Evolutionary conservation across 768 basidiomycete genomes (phyloP), one percentile per base, ranked within the genome.

Genomic region (Solioccasus polychromus): DNA sequence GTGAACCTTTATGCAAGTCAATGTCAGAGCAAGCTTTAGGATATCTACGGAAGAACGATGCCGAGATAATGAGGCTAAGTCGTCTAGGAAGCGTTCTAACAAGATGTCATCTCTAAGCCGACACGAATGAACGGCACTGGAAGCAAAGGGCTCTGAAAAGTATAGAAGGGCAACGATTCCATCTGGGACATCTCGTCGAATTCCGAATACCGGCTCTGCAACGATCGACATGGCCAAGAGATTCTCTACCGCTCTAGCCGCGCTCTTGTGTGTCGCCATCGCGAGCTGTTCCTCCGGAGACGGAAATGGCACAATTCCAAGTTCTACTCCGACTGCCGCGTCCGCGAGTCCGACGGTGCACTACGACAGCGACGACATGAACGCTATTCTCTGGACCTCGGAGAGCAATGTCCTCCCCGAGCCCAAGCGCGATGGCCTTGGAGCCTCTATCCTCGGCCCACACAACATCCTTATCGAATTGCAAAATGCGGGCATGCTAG

Each of bases 401-500:
- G 49, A 39, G 8, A 42, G 42, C 22, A 26, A 60, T n/a, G 58
- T 49, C 24, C 24, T 47, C 8, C 71, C 72, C 1, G 50, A 73
- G 49, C 70, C 77, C 6, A 60, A 71, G 26, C 73, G 79, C 26
- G 72, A 68, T 15, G 24, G 54, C 0, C 62, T 74, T 3, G 80
- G 80, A 3, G 71, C 70, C 1, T 47, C 55, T 8, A 67, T 83
- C 42, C 54, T 84, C 5, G 81, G 79, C 2, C 80, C 79, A 1
- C 70, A 79, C 24, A 80, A 85, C 53, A 34, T 74, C 4, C 72
- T 72, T 15, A 12, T 83, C 12, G 77, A 77, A 39, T 55, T 71
- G 25, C 71, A 83, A 61, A 82, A 83, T 45, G 68, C 79, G 8
- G 83, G 84, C 44, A 34, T 69, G 4, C 45, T 84, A 0, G 77